Evolutionary conservation across 768 basidiomycete species (phyloP).

Genomic region (Stropharia rugosoannulata): DNA sequence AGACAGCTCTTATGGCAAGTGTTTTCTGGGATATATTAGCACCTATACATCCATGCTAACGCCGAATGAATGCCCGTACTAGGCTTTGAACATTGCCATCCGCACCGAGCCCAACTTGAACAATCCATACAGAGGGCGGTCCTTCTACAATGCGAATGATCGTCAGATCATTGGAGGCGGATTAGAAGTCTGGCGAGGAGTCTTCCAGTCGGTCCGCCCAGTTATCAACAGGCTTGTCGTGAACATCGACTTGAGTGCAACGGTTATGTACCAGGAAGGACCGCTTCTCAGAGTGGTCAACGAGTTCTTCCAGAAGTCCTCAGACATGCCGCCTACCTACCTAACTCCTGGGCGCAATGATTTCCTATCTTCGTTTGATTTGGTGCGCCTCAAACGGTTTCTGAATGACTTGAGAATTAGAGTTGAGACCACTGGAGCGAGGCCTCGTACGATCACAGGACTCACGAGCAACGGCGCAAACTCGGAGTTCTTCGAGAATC

Average conservation of each 20-base stretch:
- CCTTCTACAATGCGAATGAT: constrained; percentile 66
- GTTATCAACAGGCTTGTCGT: constrained; percentile 61
- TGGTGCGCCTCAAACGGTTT: constrained; percentile 39
- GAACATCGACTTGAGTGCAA: constrained; percentile 79
- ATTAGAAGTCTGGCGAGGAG: constrained; percentile 74
- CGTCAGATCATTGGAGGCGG: constrained; percentile 56
- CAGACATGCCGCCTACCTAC: background rate
- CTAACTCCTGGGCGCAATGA: constrained; percentile 23
- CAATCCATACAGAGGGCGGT: constrained; percentile 72
- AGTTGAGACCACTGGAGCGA: constrained; percentile 23
- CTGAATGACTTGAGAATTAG: constrained; percentile 32
- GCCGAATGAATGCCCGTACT: background rate
- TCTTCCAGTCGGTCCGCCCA: constrained; percentile 78
- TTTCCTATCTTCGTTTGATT: constrained; percentile 47
- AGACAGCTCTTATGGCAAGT: constrained; percentile 55
- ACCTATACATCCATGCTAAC: background rate
- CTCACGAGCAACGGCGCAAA: constrained; percentile 52
- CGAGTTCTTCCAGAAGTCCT: constrained; percentile 40
- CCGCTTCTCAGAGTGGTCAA: constrained; percentile 56
- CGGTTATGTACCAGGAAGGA: constrained; percentile 72
- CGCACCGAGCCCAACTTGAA: constrained; percentile 70
- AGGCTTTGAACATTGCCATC: constrained; percentile 76
- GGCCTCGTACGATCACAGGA: constrained; percentile 52
- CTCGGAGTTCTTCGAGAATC: constrained; percentile 44
- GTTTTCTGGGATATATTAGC: background rate